These are phyloP conservation scores for Nannochloris sp. DNA, from an alignment of 139 green algal genomes.

Conservation along the genomic window DNA sequence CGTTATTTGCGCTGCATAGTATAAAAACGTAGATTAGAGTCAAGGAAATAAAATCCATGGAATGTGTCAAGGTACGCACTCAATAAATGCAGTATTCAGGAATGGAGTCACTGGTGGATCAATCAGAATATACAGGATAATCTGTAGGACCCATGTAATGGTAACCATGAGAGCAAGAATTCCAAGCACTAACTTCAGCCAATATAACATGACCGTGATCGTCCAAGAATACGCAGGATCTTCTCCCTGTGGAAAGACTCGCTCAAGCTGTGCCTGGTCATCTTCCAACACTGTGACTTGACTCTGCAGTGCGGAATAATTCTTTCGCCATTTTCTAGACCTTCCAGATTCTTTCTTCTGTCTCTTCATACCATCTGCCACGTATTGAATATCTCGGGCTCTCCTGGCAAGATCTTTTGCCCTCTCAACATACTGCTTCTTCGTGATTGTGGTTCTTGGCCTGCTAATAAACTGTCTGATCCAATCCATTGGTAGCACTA, in stretches of 20 bases:
- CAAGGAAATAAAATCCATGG: background rate
- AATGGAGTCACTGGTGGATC: conserved; percentile 66
- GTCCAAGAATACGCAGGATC: conserved; percentile 72
- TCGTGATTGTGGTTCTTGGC: conserved; percentile 66
- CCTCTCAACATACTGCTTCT: conserved; percentile 74
- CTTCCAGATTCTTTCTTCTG: conserved; percentile 51
- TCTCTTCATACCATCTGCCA: conserved; percentile 45
- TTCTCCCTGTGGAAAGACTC: conserved; percentile 80
- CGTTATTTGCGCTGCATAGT: conserved; percentile 37
- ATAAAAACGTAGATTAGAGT: background rate
- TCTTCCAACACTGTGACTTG: conserved; percentile 83
- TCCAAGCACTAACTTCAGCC: conserved; percentile 55
- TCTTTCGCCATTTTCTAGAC: conserved; percentile 59
- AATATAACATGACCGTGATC: conserved; percentile 71
- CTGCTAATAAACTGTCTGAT: conserved; percentile 69
- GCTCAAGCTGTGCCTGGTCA: conserved; percentile 71
- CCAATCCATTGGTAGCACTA: conserved; percentile 77
- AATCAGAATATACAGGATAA: conserved; percentile 88
- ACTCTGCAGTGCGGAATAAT: conserved; percentile 59
- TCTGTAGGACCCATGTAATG: conserved; percentile 85
- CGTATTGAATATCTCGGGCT: conserved; percentile 56
- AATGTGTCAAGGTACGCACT: background rate
- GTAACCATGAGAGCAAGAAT: conserved; percentile 60
- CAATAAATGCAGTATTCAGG: conserved; percentile 86
- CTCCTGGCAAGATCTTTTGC: conserved; percentile 61